phyloP scores from a whole-genome alignment of 768 basidiomycete species.

The Tulasnella sp. region DNA sequence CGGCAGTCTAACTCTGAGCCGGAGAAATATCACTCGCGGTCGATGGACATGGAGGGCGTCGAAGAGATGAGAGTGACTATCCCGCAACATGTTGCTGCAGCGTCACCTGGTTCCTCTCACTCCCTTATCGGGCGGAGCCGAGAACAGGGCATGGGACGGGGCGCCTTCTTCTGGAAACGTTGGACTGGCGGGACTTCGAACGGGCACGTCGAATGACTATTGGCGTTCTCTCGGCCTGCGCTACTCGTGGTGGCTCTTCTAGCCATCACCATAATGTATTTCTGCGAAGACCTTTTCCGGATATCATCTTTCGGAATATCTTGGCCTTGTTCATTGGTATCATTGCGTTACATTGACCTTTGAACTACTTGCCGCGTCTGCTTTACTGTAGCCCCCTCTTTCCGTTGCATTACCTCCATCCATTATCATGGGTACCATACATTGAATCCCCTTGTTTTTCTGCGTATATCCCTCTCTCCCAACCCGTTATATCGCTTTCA shows the following conservation, averaged over 20 bases:
- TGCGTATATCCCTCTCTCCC: too few species aligned
- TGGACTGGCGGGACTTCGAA: neutral
- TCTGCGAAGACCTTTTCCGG: neutral
- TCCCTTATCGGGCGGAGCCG: neutral
- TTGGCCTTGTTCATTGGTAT: neutral
- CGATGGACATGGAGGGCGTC: neutral
- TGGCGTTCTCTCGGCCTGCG: too few species aligned
- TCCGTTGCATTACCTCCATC: too few species aligned
- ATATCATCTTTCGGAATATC: neutral
- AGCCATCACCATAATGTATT: neutral
- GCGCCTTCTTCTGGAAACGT: slow-evolving; percentile 9
- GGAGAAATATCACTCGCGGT: neutral
- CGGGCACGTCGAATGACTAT: too few species aligned
- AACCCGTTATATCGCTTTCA: too few species aligned
- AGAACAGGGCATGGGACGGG: slow-evolving; percentile 10
- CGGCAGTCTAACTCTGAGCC: neutral
- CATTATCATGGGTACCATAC: too few species aligned
- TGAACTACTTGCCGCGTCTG: too few species aligned
- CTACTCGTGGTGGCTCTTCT: neutral
- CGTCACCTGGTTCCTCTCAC: neutral
- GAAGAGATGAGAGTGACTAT: neutral
- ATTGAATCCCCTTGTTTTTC: too few species aligned
- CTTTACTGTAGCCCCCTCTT: too few species aligned
- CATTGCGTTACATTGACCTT: too few species aligned
- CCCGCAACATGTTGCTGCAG: neutral